Base-by-base conservation (phyloP, 2,329 filamentous ascomycete species). In the Bipolaris cookei region DNA sequence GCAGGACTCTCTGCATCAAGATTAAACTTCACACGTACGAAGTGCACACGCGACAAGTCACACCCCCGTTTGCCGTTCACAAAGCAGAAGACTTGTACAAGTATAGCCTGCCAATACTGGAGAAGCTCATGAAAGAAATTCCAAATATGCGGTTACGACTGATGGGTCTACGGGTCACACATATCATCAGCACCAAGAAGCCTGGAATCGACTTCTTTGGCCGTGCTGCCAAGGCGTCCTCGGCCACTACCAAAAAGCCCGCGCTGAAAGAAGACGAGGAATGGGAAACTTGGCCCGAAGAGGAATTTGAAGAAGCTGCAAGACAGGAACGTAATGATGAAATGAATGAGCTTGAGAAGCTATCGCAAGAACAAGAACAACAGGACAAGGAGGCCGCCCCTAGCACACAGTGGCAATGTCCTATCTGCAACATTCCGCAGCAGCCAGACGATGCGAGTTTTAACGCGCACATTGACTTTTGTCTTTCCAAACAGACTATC, bases 21-120 rank as follows among this genome's bases (percentile, higher is more conserved):
- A 84, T 97, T 63, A 99, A 99, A 74, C 80, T 98, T 6, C 91
- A 97, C 73, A 97, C 92, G 0, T 99, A 94, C 68, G 93, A 98
- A 75, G 90, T 97, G 18, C 84, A 91, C 49, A 96, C 93, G 0
- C 84, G 95, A 30, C 95, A 99, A 72, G 84, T 86, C 5, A 86
- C 90, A 3, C 84, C 88, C 2, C 89, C 91, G 0, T 90, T 88
- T 63, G 87, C 92, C 0, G 83, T 97, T 1, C 84, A 79, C 46
- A 80, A 84, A 5, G 89, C 92, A 0, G 89, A 94, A 38, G 95
- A 99, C 67, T 78, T 99, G 3, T 98, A 94, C 77, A 88, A 85
- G 51, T 90, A 88, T 68, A 83, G 91, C 0, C 74, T 97, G 1
- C 93, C 92, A 0, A 95, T 99, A 81, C 79, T 99, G 4, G 79